A percentile compares a stretch with the other conserved stretches of the same genome.
Conservation (phyloP, 176 grass and related monocot genomes). For the Oryza longistaminata region DNA sequence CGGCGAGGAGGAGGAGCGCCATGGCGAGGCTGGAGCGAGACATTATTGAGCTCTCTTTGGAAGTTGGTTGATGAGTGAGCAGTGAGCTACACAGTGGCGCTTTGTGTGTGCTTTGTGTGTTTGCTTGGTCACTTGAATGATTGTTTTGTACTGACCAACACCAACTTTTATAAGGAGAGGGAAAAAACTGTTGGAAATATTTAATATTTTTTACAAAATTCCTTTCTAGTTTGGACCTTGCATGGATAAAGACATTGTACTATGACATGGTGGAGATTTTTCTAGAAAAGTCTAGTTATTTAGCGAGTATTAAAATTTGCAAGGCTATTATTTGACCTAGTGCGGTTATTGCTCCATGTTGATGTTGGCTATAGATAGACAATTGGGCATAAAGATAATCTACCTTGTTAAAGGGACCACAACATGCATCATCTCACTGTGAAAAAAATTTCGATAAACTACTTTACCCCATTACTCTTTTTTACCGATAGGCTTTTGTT, state of each 20-base stretch:
- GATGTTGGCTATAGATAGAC: neutral
- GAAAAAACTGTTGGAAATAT: neutral
- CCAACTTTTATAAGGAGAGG: slow-evolving; percentile 39
- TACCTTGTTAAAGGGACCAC: neutral
- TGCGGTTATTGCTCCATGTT: neutral
- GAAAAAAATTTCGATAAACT: neutral
- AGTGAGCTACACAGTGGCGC: neutral
- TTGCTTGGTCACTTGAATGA: neutral
- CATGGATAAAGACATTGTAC: slow-evolving; percentile 20
- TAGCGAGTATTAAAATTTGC: neutral
- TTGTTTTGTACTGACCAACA: slow-evolving; percentile 29
- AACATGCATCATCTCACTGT: neutral
- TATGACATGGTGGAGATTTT: neutral
- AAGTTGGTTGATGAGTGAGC: neutral
- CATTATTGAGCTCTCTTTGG: slow-evolving; percentile 21
- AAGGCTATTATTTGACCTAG: neutral
- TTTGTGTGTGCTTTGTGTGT: neutral
- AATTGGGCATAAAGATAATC: neutral
- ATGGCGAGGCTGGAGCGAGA: neutral
- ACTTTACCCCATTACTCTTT: neutral
- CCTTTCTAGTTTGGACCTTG: slow-evolving; percentile 9
- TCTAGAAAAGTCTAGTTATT: slow-evolving; percentile 23
- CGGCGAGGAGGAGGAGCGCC: slow-evolving; percentile 34
- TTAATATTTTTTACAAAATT: neutral
- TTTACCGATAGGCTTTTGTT: too few species aligned